phyloP scores from a whole-genome alignment of 2,329 filamentous ascomycete species.

The Penicillium sp. region DNA sequence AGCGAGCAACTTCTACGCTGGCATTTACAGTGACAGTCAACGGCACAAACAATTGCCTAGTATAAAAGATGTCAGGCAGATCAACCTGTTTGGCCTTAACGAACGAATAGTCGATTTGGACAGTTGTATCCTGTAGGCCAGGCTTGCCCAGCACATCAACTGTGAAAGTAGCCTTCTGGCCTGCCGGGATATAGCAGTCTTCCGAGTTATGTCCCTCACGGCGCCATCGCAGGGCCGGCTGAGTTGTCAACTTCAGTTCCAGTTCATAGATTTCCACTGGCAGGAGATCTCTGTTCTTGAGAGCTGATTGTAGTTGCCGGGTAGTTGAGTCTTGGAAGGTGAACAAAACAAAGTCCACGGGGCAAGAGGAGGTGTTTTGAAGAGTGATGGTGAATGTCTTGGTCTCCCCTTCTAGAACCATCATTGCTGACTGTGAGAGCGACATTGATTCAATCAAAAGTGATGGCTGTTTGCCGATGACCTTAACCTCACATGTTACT shows the following conservation, averaged over 20 bases:
- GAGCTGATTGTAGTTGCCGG: conserved; percentile 69
- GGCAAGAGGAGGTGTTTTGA: conserved; percentile 72
- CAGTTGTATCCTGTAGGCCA: conserved; percentile 72
- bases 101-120: conserved; percentile 84
- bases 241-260: conserved; percentile 73
- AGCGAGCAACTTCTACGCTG: conserved; percentile 76
- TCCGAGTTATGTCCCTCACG: conserved; percentile 49
- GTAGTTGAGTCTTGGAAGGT: conserved; percentile 89
- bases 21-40: conserved; percentile 89
- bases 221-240: conserved; percentile 63
- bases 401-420: conserved; percentile 89
- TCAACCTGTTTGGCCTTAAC: conserved; percentile 70
- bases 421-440: conserved; percentile 79
- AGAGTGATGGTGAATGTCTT: conserved; percentile 75
- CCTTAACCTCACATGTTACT: conserved; percentile 58
- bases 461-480: conserved; percentile 76
- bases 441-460: conserved; percentile 73
- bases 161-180: conserved; percentile 68
- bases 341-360: conserved; percentile 81
- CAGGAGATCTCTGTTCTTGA: conserved; percentile 73
- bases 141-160: conserved; percentile 86
- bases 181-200: conserved; percentile 64
- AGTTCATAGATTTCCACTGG: conserved; percentile 81
- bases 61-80: conserved; percentile 73
- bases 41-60: conserved; percentile 75